phyloP scores from a whole-genome alignment of 2,329 filamentous ascomycete genomes.

The Ceratocystis colombiana region DNA sequence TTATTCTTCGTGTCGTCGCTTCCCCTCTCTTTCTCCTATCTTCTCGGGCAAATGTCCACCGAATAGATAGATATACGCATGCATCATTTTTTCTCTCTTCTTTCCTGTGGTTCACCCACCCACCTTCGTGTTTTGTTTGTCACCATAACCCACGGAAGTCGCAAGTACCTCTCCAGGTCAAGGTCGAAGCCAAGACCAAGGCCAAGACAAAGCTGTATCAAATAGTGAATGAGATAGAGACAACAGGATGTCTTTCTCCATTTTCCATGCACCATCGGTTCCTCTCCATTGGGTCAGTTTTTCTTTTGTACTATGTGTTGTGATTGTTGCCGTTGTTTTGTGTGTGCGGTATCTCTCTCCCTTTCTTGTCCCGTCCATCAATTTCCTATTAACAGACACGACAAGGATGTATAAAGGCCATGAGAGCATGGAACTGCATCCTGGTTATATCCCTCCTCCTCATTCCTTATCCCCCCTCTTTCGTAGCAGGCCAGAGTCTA shows the following conservation, averaged over 20 bases:
- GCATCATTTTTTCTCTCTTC: neutral
- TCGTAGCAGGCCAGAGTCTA: slow-evolving; percentile 13
- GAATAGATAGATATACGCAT: too few species aligned
- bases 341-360: neutral
- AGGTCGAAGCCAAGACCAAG: neutral
- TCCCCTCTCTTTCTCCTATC: neutral
- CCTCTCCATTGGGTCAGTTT: slow-evolving; percentile 10
- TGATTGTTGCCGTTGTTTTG: neutral
- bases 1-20: neutral
- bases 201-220: slow-evolving; percentile 11
- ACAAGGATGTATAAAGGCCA: neutral
- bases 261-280: slow-evolving; percentile 10
- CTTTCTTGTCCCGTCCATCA: neutral
- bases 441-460: neutral
- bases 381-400: neutral
- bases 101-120: neutral
- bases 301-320: neutral
- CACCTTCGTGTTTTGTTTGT: slow-evolving; percentile 7
- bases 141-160: neutral
- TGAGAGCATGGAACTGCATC: neutral
- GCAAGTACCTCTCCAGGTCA: neutral
- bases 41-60: too few species aligned
- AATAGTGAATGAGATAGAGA: slow-evolving; percentile 12
- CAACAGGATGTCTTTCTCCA: slow-evolving; percentile 13
- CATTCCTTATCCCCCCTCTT: neutral